Percentiles rank a stretch among this genome's conserved stretches.
These are phyloP conservation scores for Lasiosphaeria hispida DNA, from an alignment of 495 filamentous ascomycete genomes.

Conservation along the genomic window DNA sequence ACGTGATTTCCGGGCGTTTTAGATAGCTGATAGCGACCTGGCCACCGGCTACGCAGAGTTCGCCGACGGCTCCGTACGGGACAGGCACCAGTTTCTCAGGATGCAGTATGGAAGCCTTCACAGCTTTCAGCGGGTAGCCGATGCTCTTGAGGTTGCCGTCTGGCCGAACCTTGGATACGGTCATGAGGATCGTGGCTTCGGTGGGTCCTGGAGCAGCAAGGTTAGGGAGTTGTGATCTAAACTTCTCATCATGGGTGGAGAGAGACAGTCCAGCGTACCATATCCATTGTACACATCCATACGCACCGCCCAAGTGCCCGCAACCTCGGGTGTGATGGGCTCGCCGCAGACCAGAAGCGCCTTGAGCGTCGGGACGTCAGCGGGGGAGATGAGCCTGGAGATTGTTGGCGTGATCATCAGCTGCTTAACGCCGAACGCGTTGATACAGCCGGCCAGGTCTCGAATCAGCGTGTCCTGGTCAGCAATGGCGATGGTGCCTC, in stretches of 20 bases:
- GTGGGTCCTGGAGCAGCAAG: too few relatives aligned
- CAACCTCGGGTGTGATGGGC: slow-evolving; percentile 31
- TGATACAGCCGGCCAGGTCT: slow-evolving; percentile 24
- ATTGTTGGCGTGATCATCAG: slow-evolving; percentile 41
- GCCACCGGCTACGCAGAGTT: slow-evolving; percentile 40
- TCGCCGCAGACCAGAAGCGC: slow-evolving; percentile 34
- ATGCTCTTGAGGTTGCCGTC: slow-evolving; percentile 38
- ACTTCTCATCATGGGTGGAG: too few relatives aligned
- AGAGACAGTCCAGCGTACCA: too few relatives aligned
- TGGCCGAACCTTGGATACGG: too few relatives aligned
- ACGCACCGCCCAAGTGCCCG: slow-evolving; percentile 33
- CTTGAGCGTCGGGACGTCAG: slow-evolving; percentile 37
- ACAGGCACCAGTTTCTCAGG: slow-evolving; percentile 36
- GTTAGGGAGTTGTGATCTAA: too few relatives aligned
- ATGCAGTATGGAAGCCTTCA: too few relatives aligned
- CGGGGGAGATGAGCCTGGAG: slow-evolving; percentile 18
- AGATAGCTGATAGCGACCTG: slow-evolving; percentile 40
- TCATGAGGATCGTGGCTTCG: slow-evolving; percentile 41
- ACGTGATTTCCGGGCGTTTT: slow-evolving; percentile 35
- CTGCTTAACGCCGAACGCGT: too few relatives aligned
- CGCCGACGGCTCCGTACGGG: slow-evolving; percentile 29
- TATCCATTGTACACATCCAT: too few relatives aligned
- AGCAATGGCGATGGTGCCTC: too few relatives aligned
- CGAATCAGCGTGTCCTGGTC: too few relatives aligned
- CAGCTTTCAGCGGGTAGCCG: too few relatives aligned